Evolutionary conservation across 192 early-diverging fungal species (phyloP).

Genomic region (Podila clonocystis): DNA sequence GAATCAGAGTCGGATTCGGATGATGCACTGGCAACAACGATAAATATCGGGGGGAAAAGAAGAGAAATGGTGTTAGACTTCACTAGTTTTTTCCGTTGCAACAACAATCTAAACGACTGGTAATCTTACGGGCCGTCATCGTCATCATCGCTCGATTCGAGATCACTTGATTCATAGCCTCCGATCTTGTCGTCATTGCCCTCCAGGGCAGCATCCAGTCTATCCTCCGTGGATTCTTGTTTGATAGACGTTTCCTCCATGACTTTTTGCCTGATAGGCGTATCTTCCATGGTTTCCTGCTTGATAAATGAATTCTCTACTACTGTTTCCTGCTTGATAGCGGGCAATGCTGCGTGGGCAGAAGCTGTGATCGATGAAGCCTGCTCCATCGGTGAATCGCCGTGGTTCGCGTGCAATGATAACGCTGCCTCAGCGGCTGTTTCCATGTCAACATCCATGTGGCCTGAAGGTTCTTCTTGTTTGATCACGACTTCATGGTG

Average conservation of each 20-base stretch:
- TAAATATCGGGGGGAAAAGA: not conserved
- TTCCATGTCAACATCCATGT: constrained; percentile 1
- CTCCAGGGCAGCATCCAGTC: constrained; percentile 47
- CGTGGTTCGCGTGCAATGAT: not conserved
- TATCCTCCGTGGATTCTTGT: constrained; percentile 17
- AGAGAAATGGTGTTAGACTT: not conserved
- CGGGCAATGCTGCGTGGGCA: not conserved
- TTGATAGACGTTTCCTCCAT: not conserved
- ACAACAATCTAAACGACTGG: not conserved
- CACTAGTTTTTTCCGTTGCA: not conserved
- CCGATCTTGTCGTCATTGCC: constrained; percentile 21
- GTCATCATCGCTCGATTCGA: constrained; percentile 53
- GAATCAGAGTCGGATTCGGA: constrained; percentile 42
- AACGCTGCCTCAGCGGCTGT: not conserved
- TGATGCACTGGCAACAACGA: constrained; percentile 9
- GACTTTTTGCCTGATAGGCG: not conserved
- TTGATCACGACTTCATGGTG: not conserved
- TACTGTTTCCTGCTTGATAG: not conserved
- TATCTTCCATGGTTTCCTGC: not conserved
- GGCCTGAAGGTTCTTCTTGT: not conserved
- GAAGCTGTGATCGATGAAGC: not conserved
- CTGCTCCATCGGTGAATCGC: not conserved
- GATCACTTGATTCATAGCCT: constrained; percentile 58
- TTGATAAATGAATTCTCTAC: not conserved
- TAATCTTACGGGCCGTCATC: constrained; percentile 31